Percentiles rank a stretch among this genome's conserved stretches.
Conservation (phyloP, 352 stramenopile genomes). For the Phytopythium litorale region DNA sequence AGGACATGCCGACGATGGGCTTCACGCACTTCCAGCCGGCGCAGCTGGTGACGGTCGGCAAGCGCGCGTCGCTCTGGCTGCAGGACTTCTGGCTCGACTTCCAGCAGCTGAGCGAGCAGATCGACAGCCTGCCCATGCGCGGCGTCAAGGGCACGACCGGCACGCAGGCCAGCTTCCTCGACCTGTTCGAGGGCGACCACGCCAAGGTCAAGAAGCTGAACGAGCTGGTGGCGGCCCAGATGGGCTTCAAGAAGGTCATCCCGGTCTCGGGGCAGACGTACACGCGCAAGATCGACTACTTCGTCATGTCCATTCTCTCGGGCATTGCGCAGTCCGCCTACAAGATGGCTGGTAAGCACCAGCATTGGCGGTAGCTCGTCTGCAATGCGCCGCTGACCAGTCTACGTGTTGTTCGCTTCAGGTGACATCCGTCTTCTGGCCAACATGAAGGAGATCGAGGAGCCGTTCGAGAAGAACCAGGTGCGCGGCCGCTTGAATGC, state of each 20-base stretch:
- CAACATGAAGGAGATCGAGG: slow-evolving; percentile 99
- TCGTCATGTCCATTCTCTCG: slow-evolving; percentile 93
- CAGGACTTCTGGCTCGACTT: slow-evolving; percentile 98
- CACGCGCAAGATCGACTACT: slow-evolving; percentile 98
- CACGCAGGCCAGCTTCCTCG: slow-evolving; percentile 98
- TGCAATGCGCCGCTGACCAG: neutral
- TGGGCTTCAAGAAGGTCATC: slow-evolving; percentile 98
- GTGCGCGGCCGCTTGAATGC: slow-evolving; percentile 1
- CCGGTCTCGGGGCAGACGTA: slow-evolving; percentile 98
- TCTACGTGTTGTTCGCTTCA: neutral
- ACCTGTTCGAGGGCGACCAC: slow-evolving; percentile 98
- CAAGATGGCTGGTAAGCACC: slow-evolving; percentile 93
- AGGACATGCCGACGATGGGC: slow-evolving; percentile 96
- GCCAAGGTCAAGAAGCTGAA: slow-evolving; percentile 98
- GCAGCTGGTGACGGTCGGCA: slow-evolving; percentile 98
- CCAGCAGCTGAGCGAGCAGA: slow-evolving; percentile 93
- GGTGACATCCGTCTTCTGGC: slow-evolving; percentile 98
- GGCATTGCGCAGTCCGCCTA: slow-evolving; percentile 97
- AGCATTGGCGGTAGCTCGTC: neutral
- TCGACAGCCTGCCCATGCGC: slow-evolving; percentile 95
- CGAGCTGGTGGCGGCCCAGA: slow-evolving; percentile 93
- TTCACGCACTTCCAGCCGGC: slow-evolving; percentile 99
- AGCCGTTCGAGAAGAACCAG: slow-evolving; percentile 92
- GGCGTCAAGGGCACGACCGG: slow-evolving; percentile 99
- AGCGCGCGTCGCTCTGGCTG: slow-evolving; percentile 97